A percentile compares a stretch with the other conserved stretches of the same genome.
phyloP scores from a whole-genome alignment of 2,329 filamentous ascomycete genomes.

The Microcera coccophila region DNA sequence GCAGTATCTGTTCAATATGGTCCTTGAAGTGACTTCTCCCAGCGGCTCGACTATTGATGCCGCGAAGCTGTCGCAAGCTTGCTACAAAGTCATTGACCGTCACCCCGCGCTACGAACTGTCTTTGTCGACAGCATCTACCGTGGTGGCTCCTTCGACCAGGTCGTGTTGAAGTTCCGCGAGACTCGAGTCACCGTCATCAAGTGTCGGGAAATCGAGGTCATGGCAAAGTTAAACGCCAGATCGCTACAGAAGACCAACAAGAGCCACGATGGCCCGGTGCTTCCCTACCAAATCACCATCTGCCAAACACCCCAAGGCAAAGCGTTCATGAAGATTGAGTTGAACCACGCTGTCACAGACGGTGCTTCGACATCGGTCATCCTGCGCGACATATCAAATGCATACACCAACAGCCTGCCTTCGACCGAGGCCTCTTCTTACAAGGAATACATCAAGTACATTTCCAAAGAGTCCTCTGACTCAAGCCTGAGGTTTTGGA shows the following conservation, averaged over 20 bases:
- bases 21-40: slow-evolving; percentile 10
- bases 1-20: slow-evolving; percentile 16
- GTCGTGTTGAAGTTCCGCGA: slow-evolving; percentile 23
- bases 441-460: slow-evolving; percentile 19
- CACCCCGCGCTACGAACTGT: slow-evolving; percentile 32
- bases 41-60: slow-evolving; percentile 1
- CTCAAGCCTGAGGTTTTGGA: slow-evolving; percentile 18
- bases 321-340: too few species aligned
- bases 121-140: slow-evolving; percentile 28
- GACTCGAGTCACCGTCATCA: slow-evolving; percentile 5
- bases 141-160: slow-evolving; percentile 27
- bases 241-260: slow-evolving; percentile 16
- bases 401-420: slow-evolving; percentile 22
- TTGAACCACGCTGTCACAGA: slow-evolving; percentile 36
- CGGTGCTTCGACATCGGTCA: slow-evolving; percentile 30
- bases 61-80: slow-evolving; percentile 9
- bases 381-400: slow-evolving; percentile 28
- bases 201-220: slow-evolving; percentile 22
- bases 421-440: slow-evolving; percentile 3
- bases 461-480: slow-evolving; percentile 9
- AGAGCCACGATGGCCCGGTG: slow-evolving; percentile 4
- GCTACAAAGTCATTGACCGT: slow-evolving; percentile 20
- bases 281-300: slow-evolving; percentile 25
- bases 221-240: slow-evolving; percentile 19
- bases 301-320: too few species aligned